Conservation (phyloP, 2,329 filamentous ascomycete species). For the Neofusicoccum parvum region DNA sequence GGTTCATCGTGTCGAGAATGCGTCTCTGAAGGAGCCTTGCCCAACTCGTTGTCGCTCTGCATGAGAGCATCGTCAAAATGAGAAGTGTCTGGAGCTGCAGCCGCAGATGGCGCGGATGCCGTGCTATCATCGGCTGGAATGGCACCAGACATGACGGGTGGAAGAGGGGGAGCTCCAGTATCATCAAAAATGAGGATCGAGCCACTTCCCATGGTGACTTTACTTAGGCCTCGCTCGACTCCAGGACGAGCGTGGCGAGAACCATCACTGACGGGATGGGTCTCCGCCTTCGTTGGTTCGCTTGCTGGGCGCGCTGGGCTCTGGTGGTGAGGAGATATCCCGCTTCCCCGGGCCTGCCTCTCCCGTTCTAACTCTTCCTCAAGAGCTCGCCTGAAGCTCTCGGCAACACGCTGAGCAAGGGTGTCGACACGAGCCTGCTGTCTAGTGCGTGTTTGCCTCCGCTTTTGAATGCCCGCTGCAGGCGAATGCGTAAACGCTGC, state of each 20-base stretch:
- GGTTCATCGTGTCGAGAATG: neutral
- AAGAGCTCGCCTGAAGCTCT: slow-evolving; percentile 77
- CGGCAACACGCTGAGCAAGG: slow-evolving; percentile 74
- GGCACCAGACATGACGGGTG: slow-evolving; percentile 57
- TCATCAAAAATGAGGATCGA: slow-evolving; percentile 87
- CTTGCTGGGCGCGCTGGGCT: neutral
- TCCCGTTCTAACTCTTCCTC: slow-evolving; percentile 58
- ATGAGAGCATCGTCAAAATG: slow-evolving; percentile 7
- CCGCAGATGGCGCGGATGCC: neutral
- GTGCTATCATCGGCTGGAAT: slow-evolving; percentile 28
- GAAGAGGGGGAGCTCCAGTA: slow-evolving; percentile 58
- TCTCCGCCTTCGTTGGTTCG: neutral
- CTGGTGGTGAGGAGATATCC: neutral
- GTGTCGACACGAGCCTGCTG: slow-evolving; percentile 73
- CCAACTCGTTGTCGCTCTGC: neutral
- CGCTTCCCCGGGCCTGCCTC: slow-evolving; percentile 26
- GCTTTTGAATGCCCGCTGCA: slow-evolving; percentile 18
- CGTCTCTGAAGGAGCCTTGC: neutral
- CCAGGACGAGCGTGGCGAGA: slow-evolving; percentile 3
- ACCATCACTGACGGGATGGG: slow-evolving; percentile 7
- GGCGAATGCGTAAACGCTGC: neutral
- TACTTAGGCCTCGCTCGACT: slow-evolving; percentile 41
- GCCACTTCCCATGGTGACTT: slow-evolving; percentile 78
- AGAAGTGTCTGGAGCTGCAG: slow-evolving; percentile 12
- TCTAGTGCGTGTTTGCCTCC: slow-evolving; percentile 17